phyloP scores from a whole-genome alignment of 257 asterid genomes.

The Nicotiana otophora region DNA sequence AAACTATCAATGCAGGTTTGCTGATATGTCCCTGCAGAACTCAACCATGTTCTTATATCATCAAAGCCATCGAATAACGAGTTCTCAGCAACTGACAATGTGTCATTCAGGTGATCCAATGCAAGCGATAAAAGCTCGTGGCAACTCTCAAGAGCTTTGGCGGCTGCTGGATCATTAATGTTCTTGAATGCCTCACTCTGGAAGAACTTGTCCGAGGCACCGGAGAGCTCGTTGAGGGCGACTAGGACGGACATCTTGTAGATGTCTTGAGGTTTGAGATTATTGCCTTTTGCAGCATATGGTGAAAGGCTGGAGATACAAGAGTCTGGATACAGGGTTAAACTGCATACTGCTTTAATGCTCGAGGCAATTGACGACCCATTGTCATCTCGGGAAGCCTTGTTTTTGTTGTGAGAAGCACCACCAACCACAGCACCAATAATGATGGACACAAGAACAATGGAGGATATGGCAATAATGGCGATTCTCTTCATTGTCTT shows the following conservation, averaged over 20 bases:
- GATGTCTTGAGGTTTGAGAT: conserved; percentile 38
- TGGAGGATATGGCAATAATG: conserved; percentile 41
- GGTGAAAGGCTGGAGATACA: conserved; percentile 48
- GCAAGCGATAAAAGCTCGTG: conserved; percentile 48
- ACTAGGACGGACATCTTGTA: conserved; percentile 43
- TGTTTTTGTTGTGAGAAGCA: conserved; percentile 27
- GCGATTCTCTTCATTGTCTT: conserved; percentile 46
- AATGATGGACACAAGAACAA: conserved; percentile 47
- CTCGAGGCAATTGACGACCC: conserved; percentile 14
- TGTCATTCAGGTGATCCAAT: conserved; percentile 50
- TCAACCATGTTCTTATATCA: conserved; percentile 71
- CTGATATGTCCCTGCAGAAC: conserved; percentile 69
- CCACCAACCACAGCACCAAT: conserved; percentile 56
- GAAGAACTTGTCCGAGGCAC: conserved; percentile 29
- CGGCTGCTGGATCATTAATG: conserved; percentile 29
- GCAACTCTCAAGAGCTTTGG: conserved; percentile 41
- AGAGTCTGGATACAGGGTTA: conserved; percentile 48
- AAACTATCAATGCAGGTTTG: conserved; percentile 68
- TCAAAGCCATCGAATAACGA: conserved; percentile 25
- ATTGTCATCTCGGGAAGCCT: not conserved
- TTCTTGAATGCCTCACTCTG: conserved; percentile 18
- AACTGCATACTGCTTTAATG: conserved; percentile 35
- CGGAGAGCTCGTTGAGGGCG: conserved; percentile 45
- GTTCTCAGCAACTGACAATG: conserved; percentile 27
- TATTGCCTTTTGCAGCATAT: conserved; percentile 19